Percentiles rank a stretch among this genome's conserved stretches.
These are phyloP conservation scores for Jamesozyma lodderae DNA, from an alignment of 805 yeast genomes.

Conservation along the genomic window DNA sequence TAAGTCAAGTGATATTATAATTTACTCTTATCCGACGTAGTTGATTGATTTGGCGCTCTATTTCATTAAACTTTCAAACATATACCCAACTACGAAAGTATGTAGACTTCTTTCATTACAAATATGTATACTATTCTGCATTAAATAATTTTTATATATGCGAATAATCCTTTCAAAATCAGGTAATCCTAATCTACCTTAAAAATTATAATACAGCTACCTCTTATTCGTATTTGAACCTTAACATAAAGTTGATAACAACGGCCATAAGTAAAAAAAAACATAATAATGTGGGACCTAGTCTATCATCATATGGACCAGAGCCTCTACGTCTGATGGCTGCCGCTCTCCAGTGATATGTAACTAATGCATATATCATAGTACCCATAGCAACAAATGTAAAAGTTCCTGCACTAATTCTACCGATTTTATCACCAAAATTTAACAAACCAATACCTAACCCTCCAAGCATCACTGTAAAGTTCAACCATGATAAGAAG, in stretches of 20 bases:
- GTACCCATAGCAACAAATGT: constrained; percentile 96
- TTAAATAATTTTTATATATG: too few species aligned
- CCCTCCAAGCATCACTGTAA: constrained; percentile 96
- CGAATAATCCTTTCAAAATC: too few species aligned
- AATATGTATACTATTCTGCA: too few species aligned
- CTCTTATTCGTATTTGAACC: constrained; percentile 32
- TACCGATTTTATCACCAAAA: constrained; percentile 91
- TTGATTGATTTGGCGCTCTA: too few species aligned
- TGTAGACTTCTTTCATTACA: too few species aligned
- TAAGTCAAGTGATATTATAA: too few species aligned
- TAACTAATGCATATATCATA: constrained; percentile 88
- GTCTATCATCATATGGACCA: constrained; percentile 97
- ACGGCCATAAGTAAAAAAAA: constrained; percentile 88
- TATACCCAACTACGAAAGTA: too few species aligned
- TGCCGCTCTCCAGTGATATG: constrained; percentile 99
- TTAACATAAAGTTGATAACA: constrained; percentile 79
- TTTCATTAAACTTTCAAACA: too few species aligned
- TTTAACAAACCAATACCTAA: constrained; percentile 91
- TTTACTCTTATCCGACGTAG: too few species aligned
- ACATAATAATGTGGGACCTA: constrained; percentile 97
- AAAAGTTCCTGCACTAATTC: constrained; percentile 87
- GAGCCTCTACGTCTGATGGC: constrained; percentile 96
- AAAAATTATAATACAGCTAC: neutral
- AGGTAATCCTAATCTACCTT: neutral
- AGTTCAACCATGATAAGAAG: constrained; percentile 94